Evolutionary conservation across 495 filamentous ascomycete species (phyloP).

Genomic region (Hyaloscypha bicolor): DNA sequence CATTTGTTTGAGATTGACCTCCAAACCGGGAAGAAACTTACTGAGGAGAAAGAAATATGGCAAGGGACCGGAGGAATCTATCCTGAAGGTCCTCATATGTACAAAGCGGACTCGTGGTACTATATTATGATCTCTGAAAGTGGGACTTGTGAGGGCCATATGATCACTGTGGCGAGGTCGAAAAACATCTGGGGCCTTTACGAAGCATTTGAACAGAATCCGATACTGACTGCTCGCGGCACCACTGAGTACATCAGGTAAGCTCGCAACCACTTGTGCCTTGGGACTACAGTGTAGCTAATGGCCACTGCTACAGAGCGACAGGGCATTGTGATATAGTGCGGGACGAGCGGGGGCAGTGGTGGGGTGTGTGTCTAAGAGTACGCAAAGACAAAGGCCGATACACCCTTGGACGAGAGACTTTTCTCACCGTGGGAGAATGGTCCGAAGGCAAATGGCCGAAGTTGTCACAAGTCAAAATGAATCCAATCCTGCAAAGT

Average conservation of each 20-base stretch:
- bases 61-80: constrained; percentile 50
- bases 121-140: constrained; percentile 71
- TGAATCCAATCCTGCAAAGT: neutral
- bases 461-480: constrained; percentile 7
- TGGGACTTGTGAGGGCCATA: constrained; percentile 61
- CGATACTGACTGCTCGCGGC: constrained; percentile 49
- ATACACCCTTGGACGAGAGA: constrained; percentile 29
- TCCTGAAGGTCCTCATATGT: constrained; percentile 68
- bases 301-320: constrained; percentile 33
- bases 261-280: no score
- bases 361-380: constrained; percentile 43
- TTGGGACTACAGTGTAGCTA: no score
- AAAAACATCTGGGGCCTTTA: constrained; percentile 55
- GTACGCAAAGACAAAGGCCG: constrained; percentile 19
- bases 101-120: constrained; percentile 64
- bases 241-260: constrained; percentile 40
- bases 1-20: constrained; percentile 48
- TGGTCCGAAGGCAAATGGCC: constrained; percentile 30
- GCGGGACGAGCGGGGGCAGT: constrained; percentile 43
- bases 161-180: constrained; percentile 54
- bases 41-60: constrained; percentile 50
- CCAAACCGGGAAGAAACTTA: constrained; percentile 39
- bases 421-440: constrained; percentile 23
- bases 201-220: constrained; percentile 52
- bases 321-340: constrained; percentile 46